Conservation (phyloP, 345 rosid species). For the Noccaea caerulescens region DNA sequence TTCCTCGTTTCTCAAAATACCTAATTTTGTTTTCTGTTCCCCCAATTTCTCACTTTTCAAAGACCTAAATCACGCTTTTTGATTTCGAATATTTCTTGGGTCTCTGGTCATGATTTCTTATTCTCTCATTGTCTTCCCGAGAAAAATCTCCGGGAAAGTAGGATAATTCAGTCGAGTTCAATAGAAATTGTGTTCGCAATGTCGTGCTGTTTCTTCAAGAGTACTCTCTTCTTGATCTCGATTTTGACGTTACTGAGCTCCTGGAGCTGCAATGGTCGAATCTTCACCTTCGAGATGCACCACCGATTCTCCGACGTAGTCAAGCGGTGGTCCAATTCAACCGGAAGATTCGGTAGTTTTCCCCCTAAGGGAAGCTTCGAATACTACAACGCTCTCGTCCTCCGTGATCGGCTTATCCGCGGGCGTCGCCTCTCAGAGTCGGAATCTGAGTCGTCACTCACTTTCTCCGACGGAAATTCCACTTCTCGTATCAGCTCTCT, state of each 20-base stretch:
- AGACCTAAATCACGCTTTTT: slow-evolving; percentile 30
- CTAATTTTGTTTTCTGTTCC: slow-evolving; percentile 27
- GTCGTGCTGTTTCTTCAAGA: slow-evolving; percentile 44
- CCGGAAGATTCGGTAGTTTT: slow-evolving; percentile 52
- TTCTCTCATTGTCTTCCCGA: slow-evolving; percentile 37
- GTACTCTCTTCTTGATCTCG: slow-evolving; percentile 44
- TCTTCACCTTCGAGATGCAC: slow-evolving; percentile 88
- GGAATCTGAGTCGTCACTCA: slow-evolving; percentile 51
- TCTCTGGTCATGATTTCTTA: slow-evolving; percentile 23
- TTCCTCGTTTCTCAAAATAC: slow-evolving; percentile 17
- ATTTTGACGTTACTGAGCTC: slow-evolving; percentile 42
- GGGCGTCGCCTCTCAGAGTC: slow-evolving; percentile 54
- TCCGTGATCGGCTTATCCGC: slow-evolving; percentile 62
- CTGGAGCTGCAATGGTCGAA: slow-evolving; percentile 49
- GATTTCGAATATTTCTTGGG: neutral
- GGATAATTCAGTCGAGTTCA: slow-evolving; percentile 23
- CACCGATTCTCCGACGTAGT: slow-evolving; percentile 69
- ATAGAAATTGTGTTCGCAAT: slow-evolving; percentile 30
- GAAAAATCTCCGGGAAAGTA: slow-evolving; percentile 36
- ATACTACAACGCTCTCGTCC: slow-evolving; percentile 67
- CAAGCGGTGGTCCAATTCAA: slow-evolving; percentile 57
- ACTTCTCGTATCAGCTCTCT: slow-evolving; percentile 72
- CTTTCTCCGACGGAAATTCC: slow-evolving; percentile 76
- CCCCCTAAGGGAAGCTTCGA: slow-evolving; percentile 70
- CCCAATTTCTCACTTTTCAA: neutral